Percentiles rank a stretch among this genome's conserved stretches.
Conservation (phyloP, 306 rosid species). For the Prunus armeniaca region DNA sequence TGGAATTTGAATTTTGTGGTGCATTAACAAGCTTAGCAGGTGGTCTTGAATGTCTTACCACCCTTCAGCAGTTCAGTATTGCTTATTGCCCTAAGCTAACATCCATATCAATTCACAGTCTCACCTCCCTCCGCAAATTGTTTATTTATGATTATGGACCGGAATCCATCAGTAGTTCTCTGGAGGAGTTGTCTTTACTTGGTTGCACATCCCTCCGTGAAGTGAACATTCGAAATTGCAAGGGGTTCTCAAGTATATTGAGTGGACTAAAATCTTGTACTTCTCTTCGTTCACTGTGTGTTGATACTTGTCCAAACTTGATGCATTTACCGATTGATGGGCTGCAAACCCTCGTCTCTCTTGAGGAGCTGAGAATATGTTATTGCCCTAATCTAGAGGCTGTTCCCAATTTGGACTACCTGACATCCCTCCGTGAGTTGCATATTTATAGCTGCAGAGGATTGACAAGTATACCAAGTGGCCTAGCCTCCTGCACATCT, state of each 20-base stretch:
- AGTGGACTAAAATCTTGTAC: neutral
- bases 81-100: neutral
- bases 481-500: neutral
- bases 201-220: neutral
- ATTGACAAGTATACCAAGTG: neutral
- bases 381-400: neutral
- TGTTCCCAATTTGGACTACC: neutral
- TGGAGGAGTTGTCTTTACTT: neutral
- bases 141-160: neutral
- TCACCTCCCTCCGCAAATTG: neutral
- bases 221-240: neutral
- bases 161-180: neutral
- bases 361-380: rapidly evolving
- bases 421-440: neutral
- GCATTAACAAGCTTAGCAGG: neutral
- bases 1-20: neutral
- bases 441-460: rapidly evolving
- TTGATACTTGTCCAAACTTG: rapidly evolving
- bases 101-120: too few species aligned
- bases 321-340: neutral
- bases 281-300: neutral
- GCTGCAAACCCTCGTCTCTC: neutral
- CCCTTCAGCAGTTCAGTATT: neutral
- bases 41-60: neutral
- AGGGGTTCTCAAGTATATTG: neutral